Evolutionary conservation across 202 grass and related monocot species (phyloP).

Genomic region (Bolboschoenoplectus hybrid): DNA sequence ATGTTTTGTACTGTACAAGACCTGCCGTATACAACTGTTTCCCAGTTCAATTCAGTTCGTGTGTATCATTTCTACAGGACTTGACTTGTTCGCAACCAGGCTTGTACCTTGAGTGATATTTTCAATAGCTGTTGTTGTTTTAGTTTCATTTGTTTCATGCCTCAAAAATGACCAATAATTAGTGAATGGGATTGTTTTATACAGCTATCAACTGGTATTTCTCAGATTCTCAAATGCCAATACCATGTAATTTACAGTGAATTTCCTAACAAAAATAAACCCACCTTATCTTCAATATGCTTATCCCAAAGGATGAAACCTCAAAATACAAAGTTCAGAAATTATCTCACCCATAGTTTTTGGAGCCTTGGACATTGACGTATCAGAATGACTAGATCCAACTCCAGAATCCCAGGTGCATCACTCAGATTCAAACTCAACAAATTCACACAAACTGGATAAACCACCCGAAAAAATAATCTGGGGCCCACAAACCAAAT

Average conservation of each 20-base stretch:
- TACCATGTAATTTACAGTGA: background rate
- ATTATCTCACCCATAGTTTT: slow-evolving; percentile 70
- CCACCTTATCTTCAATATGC: background rate
- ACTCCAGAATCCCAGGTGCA: slow-evolving; percentile 49
- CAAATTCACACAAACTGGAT: slow-evolving; percentile 67
- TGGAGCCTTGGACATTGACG: slow-evolving; percentile 69
- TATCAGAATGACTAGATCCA: slow-evolving; percentile 62
- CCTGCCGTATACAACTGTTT: background rate
- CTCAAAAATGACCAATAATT: background rate
- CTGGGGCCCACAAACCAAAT: slow-evolving; percentile 58
- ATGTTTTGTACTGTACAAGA: background rate
- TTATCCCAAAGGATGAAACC: background rate
- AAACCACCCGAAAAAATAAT: slow-evolving; percentile 55
- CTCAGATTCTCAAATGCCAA: background rate
- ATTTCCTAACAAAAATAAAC: slow-evolving; percentile 6
- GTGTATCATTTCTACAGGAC: background rate
- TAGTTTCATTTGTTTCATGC: background rate
- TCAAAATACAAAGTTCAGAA: slow-evolving; percentile 29
- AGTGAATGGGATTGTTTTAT: background rate
- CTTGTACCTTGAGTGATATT: background rate
- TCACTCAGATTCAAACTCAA: slow-evolving; percentile 72
- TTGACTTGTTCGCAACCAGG: background rate
- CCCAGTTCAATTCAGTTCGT: background rate
- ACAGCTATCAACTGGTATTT: background rate
- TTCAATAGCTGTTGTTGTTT: background rate